Conservation (phyloP, 495 filamentous ascomycete species). For the Penicillium salamii region DNA sequence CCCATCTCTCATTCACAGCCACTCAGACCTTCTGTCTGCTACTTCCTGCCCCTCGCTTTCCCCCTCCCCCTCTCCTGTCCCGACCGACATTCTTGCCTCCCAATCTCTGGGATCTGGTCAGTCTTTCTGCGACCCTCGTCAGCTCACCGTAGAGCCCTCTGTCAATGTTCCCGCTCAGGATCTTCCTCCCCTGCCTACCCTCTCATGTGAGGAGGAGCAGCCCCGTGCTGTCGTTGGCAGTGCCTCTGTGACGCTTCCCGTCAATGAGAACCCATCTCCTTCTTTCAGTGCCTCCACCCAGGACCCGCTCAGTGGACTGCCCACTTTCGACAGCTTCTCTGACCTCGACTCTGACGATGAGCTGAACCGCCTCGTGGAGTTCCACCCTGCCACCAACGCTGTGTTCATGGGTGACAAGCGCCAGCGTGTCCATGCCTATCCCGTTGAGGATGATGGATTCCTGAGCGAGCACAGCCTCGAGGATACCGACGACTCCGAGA, state of each 20-base stretch:
- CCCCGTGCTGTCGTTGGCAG: conserved; percentile 71
- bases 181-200: conserved; percentile 65
- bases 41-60: conserved; percentile 76
- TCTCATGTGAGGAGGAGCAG: conserved; percentile 71
- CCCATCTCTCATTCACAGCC: conserved; percentile 61
- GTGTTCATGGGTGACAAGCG: conserved; percentile 72
- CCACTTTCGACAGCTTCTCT: conserved; percentile 78
- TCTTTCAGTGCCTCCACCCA: conserved; percentile 47
- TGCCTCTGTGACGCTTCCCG: conserved; percentile 55
- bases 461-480: conserved; percentile 74
- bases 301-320: conserved; percentile 59
- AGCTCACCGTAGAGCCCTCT: conserved; percentile 75
- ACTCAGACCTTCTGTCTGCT: conserved; percentile 71
- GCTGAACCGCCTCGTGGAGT: conserved; percentile 73
- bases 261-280: conserved; percentile 47
- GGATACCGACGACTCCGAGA: conserved; percentile 64
- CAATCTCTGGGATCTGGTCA: conserved; percentile 45
- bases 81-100: conserved; percentile 59
- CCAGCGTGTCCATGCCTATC: conserved; percentile 65
- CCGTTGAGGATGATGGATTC: conserved; percentile 71
- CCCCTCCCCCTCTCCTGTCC: conserved; percentile 69
- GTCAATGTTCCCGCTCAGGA: conserved; percentile 53
- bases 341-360: conserved; percentile 94
- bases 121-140: conserved; percentile 86
- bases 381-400: conserved; percentile 56